Base-by-base conservation (phyloP, 2,329 filamentous ascomycete genomes). In the Hypoxylon sp. region DNA sequence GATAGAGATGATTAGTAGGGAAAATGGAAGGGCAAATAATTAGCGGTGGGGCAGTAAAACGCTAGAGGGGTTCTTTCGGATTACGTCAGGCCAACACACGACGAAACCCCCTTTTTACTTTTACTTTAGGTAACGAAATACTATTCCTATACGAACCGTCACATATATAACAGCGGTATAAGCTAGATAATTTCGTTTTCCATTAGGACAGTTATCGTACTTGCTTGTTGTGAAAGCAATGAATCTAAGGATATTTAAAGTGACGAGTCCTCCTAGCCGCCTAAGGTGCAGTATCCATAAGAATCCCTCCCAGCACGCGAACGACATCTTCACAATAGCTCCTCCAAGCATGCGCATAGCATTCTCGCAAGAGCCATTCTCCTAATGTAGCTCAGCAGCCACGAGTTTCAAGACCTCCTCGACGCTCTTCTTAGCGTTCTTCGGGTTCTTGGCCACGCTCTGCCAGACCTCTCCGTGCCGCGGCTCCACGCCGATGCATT, bases 401-500 rank as follows among this genome's bases (percentile, higher is more conserved):
- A 96, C 94, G 66, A 93, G 77, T 80, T 91, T 92, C 71, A 99
- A 76, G 15, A 97, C 85, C 76, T 97, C 93, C 78, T 97, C 94
- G 0, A 87, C 85, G 10, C 84, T 83, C 81, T 90, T 90, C 56
- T 86, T 81, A 22, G 91, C 91, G 77, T 97, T 96, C 77, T 84
- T 85, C 0, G 94, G 94, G 72, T 94, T 88, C 83, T 99, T 99
- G 17, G 90, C 88, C 3, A 97, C 84, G 7, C 82, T 80, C 80
- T 97, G 92, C 95, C 95, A 99, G 24, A 91, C 81, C 82, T 99
- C 95, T 13, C 95, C 95, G 77, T 99, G 93, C 71, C 89, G 89
- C 3, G 96, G 96, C 77, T 98, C 95, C 59, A 89, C 94, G 50
- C 90, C 80, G 30, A 91, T 83, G 71, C 92, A 94, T 80, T 97